phyloP scores from a whole-genome alignment of 805 yeast species.

The Jamesozyma rosinii region DNA sequence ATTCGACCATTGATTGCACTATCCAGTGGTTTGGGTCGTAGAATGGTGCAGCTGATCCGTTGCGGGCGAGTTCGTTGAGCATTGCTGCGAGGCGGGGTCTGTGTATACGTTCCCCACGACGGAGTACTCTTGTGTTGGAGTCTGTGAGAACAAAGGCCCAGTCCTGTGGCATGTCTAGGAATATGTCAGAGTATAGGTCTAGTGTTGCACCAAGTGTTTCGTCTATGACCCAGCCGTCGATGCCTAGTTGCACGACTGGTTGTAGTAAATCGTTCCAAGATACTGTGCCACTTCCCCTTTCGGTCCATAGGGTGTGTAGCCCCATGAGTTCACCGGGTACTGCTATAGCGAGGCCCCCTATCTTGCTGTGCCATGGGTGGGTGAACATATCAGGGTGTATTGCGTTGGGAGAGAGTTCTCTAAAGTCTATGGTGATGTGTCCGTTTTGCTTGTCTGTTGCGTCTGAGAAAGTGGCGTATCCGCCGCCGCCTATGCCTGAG shows the following conservation, averaged over 20 bases:
- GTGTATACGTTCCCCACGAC: conserved; percentile 49
- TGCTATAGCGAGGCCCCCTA: conserved; percentile 84
- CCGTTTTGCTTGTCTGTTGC: conserved; percentile 32
- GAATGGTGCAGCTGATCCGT: conserved; percentile 69
- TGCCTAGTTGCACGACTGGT: conserved; percentile 64
- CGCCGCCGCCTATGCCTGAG: conserved; percentile 93
- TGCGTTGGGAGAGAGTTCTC: conserved; percentile 74
- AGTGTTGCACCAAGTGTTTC: conserved; percentile 39
- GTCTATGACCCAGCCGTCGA: conserved; percentile 53
- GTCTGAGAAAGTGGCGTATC: conserved; percentile 43
- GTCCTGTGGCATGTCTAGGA: conserved; percentile 29
- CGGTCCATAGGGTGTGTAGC: conserved; percentile 46
- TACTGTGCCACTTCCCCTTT: conserved; percentile 63
- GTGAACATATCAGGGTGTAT: conserved; percentile 61
- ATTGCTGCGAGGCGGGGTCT: conserved; percentile 62
- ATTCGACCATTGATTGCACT: conserved; percentile 47
- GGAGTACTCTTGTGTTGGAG: conserved; percentile 28
- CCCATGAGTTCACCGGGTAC: conserved; percentile 91
- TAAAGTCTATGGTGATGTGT: conserved; percentile 63
- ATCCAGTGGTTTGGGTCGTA: conserved; percentile 78
- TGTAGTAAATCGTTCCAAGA: conserved; percentile 63
- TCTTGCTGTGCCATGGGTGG: conserved; percentile 37
- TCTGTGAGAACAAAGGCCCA: conserved; percentile 51
- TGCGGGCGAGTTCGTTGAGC: conserved; percentile 55
- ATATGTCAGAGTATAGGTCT: conserved; percentile 29